These are phyloP conservation scores for Lippia alba DNA, from an alignment of 305 asterid species.

Conservation along the genomic window DNA sequence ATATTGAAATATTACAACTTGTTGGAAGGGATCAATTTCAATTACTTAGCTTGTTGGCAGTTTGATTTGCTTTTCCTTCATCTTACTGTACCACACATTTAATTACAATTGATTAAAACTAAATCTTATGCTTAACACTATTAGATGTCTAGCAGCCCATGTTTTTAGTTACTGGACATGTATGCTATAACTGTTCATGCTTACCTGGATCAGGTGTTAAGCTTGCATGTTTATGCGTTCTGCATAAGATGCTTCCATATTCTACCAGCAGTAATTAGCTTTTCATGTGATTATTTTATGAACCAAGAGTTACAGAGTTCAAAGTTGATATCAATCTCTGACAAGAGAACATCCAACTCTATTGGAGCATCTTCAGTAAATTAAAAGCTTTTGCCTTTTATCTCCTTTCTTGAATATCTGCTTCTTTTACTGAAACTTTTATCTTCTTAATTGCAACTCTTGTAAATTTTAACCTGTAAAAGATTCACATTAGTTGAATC, in stretches of 20 bases:
- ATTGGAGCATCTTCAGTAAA: conserved; percentile 9
- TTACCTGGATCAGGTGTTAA: conserved; percentile 2
- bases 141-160: not conserved
- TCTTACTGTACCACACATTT: conserved; percentile 13
- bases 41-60: conserved; percentile 4
- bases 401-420: conserved; percentile 16
- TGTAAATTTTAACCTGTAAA: not conserved
- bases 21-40: conserved; percentile 23
- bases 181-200: not conserved
- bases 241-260: conserved; percentile 12
- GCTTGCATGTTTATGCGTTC: not conserved
- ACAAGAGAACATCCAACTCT: conserved; percentile 3
- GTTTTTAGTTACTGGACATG: not conserved
- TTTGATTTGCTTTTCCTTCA: conserved; percentile 3
- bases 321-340: conserved; percentile 9
- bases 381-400: conserved; percentile 7
- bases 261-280: not conserved
- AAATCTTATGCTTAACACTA: not conserved
- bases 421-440: conserved; percentile 2
- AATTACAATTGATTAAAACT: conserved; percentile 4
- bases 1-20: conserved; percentile 15
- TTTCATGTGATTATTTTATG: conserved; percentile 12
- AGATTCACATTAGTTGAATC: not conserved
- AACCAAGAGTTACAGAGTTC: not conserved
- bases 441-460: not conserved